Conservation (phyloP, 2,329 filamentous ascomycete genomes). For the Alternaria consortialis region DNA sequence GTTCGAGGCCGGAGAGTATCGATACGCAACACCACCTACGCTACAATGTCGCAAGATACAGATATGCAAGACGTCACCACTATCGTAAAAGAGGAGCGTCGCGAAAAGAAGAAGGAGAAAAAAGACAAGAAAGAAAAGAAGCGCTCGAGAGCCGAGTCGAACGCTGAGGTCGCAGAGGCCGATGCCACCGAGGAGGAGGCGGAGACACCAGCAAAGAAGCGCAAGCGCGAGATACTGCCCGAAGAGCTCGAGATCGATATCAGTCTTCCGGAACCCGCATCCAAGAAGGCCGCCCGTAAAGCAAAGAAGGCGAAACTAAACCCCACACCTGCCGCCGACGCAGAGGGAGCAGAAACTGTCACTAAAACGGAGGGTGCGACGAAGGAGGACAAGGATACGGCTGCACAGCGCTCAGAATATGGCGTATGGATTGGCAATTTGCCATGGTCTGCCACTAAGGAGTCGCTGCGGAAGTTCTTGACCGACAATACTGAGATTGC, state of each 20-base stretch:
- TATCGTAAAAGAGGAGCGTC: conserved; percentile 31
- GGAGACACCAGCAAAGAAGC: conserved; percentile 52
- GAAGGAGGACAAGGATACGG: conserved; percentile 44
- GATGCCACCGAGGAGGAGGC: conserved; percentile 23
- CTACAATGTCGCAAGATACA: conserved; percentile 23
- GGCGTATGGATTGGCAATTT: conserved; percentile 97
- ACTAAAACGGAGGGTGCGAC: conserved; percentile 47
- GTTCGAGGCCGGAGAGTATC: conserved; percentile 11
- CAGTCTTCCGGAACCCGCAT: conserved; percentile 87
- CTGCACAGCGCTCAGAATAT: conserved; percentile 73
- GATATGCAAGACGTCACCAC: conserved; percentile 20
- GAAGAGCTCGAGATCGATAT: conserved; percentile 86
- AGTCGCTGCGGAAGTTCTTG: conserved; percentile 82
- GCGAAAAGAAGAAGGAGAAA: conserved; percentile 41
- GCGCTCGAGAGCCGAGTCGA: conserved; percentile 28
- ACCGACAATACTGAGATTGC: conserved; percentile 68
- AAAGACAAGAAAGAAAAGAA: conserved; percentile 40
- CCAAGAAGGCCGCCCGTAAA: conserved; percentile 89
- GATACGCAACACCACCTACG: neutral
- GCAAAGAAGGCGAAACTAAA: conserved; percentile 81
- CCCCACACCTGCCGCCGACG: conserved; percentile 30
- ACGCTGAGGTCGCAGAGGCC: conserved; percentile 21
- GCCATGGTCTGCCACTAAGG: conserved; percentile 79
- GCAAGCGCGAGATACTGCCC: conserved; percentile 67
- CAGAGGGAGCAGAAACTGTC: conserved; percentile 17